These are phyloP conservation scores for Moesziomyces sp. DNA, from an alignment of 1,284 basidiomycete species.

Conservation along the genomic window DNA sequence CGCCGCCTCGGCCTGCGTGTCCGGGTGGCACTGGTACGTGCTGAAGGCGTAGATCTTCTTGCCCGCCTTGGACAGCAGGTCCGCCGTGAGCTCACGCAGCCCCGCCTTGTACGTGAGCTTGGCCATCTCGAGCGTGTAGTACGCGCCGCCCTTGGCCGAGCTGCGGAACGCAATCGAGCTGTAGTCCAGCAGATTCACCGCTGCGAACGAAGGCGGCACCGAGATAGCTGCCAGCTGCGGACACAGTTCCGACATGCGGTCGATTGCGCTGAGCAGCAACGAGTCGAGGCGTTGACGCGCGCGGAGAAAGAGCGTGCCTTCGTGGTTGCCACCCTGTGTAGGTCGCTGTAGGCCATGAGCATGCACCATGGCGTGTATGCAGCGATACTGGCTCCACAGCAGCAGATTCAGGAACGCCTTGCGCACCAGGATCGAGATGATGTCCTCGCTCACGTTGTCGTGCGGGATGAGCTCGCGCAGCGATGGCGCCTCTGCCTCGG, in stretches of 20 bases:
- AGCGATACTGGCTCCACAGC: constrained; percentile 32
- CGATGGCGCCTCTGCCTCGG: constrained; percentile 1
- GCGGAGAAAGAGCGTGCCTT: constrained; percentile 20
- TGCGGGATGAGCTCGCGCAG: constrained; percentile 23
- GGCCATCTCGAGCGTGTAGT: constrained; percentile 40
- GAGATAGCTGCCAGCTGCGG: constrained; percentile 34
- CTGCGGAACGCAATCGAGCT: constrained; percentile 44
- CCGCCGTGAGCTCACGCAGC: constrained; percentile 34
- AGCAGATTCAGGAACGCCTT: constrained; percentile 33
- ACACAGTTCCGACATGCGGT: constrained; percentile 29
- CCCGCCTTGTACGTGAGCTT: constrained; percentile 30
- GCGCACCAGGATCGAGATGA: constrained; percentile 38
- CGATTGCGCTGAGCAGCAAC: constrained; percentile 24
- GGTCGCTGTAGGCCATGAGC: constrained; percentile 34
- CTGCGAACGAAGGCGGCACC: constrained; percentile 21
- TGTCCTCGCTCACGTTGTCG: constrained; percentile 29
- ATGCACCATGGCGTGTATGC: constrained; percentile 30
- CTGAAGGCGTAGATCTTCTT: constrained; percentile 37
- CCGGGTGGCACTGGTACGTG: constrained; percentile 36
- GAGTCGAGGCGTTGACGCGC: constrained; percentile 35
- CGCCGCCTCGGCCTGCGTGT: constrained; percentile 29
- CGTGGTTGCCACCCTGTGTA: constrained; percentile 12
- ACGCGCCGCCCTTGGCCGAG: constrained; percentile 25
- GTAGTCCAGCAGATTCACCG: constrained; percentile 35
- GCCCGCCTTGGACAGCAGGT: constrained; percentile 34